Evolutionary conservation across 164 flowering plant genomes (phyloP), one percentile per base, ranked within the genome.

Genomic region (Euptelea pleiosperma): DNA sequence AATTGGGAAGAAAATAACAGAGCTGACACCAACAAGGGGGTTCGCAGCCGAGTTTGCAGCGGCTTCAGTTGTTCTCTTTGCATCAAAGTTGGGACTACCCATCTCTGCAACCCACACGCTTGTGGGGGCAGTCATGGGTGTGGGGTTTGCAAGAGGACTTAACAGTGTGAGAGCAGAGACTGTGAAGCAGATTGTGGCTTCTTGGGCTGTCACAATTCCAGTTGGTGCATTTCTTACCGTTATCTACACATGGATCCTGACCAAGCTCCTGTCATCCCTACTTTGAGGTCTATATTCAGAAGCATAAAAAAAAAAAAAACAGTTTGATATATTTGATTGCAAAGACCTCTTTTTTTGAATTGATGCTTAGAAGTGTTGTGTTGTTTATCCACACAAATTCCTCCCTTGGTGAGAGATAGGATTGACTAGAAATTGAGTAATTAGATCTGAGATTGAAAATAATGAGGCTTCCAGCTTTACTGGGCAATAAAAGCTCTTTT

Each of bases 11-110:
- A 94, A 94, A 72, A 94, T 94, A 29, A 94, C 99, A 16, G 99
- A 94, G 58, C 74, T 94, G 12, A 94, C 99, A 18, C 97, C 99
- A 10, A 94, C 99, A 1, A 71, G 99, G 61, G 86, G 96, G n/a
- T 82, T 94, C 61, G 99, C 99, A 39, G 97, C 97, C 0, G 99
- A 94, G 85, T 94, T 94, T 71, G 97, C 99, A 7, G 99, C 99
- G 16, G 99, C 99, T 14, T 88, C 95, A 11, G 99, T 94, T 24
- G 97, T 94, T 49, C 81, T 94, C 1, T 73, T 78, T 42, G 99
- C 99, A 37, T 88, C 99, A 12, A 94, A 88, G 70, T 78, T 94
- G 33, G 99, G 99, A 14, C 74, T 94, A 4, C 99, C 99, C 12
- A 90, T 94, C 58, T 94, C 99, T 0, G 99, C 93, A 8, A 94